Base-by-base conservation (phyloP, 2,329 filamentous ascomycete genomes). In the Daldinia eschscholtzii region DNA sequence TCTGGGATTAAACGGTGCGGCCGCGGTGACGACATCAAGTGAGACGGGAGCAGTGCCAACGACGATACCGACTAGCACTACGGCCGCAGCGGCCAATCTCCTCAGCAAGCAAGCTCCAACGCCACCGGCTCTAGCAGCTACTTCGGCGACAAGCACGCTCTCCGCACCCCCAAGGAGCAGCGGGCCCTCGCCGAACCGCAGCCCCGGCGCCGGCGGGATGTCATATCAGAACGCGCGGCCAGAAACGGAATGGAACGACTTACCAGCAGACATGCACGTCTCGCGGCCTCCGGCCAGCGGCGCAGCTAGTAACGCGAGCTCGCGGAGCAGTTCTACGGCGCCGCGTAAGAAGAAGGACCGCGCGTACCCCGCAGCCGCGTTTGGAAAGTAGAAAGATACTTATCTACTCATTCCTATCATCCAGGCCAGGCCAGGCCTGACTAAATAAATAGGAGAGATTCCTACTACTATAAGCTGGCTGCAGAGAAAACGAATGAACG, bases 231-330 rank as follows among this genome's bases (percentile, higher is more conserved):
- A 87, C 65, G 78, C 82, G 72, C 83, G 88, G 6, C 85, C 89
- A 2, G 85, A 87, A 20, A 87, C 80, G 33, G 89, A 91, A 75
- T 91, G 89, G 89, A 91, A 91, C 78, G 89, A 91, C 75, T 74
- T 91, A 9, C 89, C 89, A 0, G 81, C 83, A 9, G 88, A 91
- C 58, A 89, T 90, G 86, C 72, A 75, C 59, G 46, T 50, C 18
- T 59, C 57, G 42, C 57, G 57, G 10, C 3, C 56, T 12, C n/a
- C 57, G 3, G 57, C 42, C 28, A 48, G 57, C 57, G 78, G 79
- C 42, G 78, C 80, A 0, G 85, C 84, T 2, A 79, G 78, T 20
- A 77, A 83, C 1, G 57, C 57, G n/a, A 88, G 85, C 74, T 89
- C 87, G 33, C 81, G 87, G 56, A 89, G 87, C 75, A 89, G 84